These are phyloP conservation scores for Saccharomycopsis selenospora DNA, from an alignment of 805 yeast species.

Conservation along the genomic window DNA sequence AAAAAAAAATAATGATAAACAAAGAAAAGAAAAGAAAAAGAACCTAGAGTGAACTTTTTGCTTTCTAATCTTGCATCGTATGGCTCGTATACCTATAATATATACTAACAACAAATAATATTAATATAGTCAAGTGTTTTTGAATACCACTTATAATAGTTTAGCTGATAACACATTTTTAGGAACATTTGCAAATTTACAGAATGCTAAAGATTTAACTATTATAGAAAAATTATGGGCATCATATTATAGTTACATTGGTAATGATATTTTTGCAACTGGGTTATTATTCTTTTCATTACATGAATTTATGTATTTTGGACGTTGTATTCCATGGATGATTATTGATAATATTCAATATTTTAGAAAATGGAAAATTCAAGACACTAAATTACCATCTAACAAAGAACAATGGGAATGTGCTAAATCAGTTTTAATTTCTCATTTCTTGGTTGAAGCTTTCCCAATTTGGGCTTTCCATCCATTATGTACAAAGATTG, in stretches of 20 bases:
- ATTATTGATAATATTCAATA: slow-evolving; percentile 79
- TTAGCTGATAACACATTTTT: neutral
- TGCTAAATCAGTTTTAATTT: slow-evolving; percentile 70
- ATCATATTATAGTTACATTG: slow-evolving; percentile 74
- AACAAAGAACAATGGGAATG: slow-evolving; percentile 90
- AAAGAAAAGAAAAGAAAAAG: too few relatives aligned
- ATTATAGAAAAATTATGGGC: slow-evolving; percentile 77
- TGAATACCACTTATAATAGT: neutral
- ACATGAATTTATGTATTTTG: slow-evolving; percentile 88
- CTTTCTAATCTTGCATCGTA: too few relatives aligned
- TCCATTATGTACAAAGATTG: slow-evolving; percentile 77
- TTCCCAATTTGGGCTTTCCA: slow-evolving; percentile 97
- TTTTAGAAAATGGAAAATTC: slow-evolving; percentile 83
- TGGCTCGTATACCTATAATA: too few relatives aligned
- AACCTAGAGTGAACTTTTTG: too few relatives aligned
- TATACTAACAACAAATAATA: too few relatives aligned
- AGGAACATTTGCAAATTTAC: neutral
- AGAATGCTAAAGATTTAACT: slow-evolving; percentile 28
- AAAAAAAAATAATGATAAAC: too few relatives aligned
- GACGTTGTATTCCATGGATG: slow-evolving; percentile 89
- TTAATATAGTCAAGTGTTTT: neutral
- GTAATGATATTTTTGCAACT: slow-evolving; percentile 86
- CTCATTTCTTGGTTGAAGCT: slow-evolving; percentile 90
- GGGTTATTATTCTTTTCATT: slow-evolving; percentile 75
- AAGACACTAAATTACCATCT: slow-evolving; percentile 75